Percentiles rank a stretch among this genome's conserved stretches.
These are phyloP conservation scores for Fallopia convolvulus DNA, from an alignment of 148 eudicot genomes.

Conservation along the genomic window DNA sequence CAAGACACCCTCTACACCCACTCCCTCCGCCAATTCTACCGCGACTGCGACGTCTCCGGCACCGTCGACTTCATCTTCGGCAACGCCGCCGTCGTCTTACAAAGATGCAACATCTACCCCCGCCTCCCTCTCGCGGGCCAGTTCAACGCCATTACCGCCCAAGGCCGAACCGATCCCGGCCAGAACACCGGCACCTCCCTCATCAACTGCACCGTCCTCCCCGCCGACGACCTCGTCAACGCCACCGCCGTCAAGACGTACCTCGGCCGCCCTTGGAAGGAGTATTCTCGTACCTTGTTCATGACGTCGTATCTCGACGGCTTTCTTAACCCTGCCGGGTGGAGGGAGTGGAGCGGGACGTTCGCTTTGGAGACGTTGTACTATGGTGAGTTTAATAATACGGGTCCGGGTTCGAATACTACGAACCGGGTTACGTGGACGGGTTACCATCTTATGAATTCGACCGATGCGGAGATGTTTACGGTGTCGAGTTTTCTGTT, in stretches of 20 bases:
- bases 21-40: constrained; percentile 68
- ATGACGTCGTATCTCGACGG: constrained; percentile 40
- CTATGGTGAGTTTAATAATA: constrained; percentile 56
- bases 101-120: constrained; percentile 58
- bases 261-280: constrained; percentile 78
- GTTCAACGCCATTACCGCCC: constrained; percentile 79
- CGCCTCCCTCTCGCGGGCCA: constrained; percentile 47
- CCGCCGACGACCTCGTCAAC: constrained; percentile 49
- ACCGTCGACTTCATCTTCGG: constrained; percentile 87
- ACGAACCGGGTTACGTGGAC: constrained; percentile 47
- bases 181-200: constrained; percentile 75
- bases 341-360: constrained; percentile 58
- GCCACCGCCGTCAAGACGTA: constrained; percentile 30
- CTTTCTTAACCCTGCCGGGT: constrained; percentile 41
- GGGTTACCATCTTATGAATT: constrained; percentile 41
- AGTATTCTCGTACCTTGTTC: constrained; percentile 58
- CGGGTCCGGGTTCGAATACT: constrained; percentile 48
- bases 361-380: constrained; percentile 54
- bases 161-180: constrained; percentile 66
- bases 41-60: constrained; percentile 74
- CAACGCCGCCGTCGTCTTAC: constrained; percentile 63
- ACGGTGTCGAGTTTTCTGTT: constrained; percentile 41
- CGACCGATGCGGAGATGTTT: constrained; percentile 50
- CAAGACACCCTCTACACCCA: constrained; percentile 81
- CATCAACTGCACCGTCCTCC: constrained; percentile 43